Evolutionary conservation across 352 stramenopile species (phyloP), one percentile per base, ranked within the genome.

Genomic region (Phytophthora quininea): DNA sequence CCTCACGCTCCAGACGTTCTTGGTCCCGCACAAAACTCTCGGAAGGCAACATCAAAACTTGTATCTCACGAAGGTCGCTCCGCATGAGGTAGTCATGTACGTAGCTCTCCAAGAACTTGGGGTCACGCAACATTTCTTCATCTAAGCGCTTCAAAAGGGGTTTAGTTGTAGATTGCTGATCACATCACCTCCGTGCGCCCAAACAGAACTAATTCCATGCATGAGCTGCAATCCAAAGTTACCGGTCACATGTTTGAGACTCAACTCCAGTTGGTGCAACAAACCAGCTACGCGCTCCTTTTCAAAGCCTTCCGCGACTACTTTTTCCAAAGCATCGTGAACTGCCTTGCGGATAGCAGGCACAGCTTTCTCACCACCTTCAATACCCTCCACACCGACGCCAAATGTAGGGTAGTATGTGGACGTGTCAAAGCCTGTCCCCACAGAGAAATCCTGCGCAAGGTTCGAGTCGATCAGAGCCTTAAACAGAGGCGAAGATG

Each of bases 211-310:
- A 9, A 84, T 67, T 2, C 77, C 83, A 53, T 92, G 86, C 82
- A 95, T 85, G 15, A 94, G 62, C 19, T 86, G 85, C 58, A 95
- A 67, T 0, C 88, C 88, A 77, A 95, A 95, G 57, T 93, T 92
- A 49, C 84, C 82, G 0, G 87, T 82, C 30, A 95, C 86, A 62
- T 95, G 86, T 61, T 95, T 95, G n/a, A 89, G 70, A 62, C 81
- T 91, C 54, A 95, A 66, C 62, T 95, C 88, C 29, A 95, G 65
- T 65, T 95, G 88, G 53, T 95, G 88, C 38, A 95, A 64, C 66
- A 95, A 45, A 6, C 80, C 86, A 5, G 85, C 76, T 24, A 95
- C 86, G 30, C 84, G 79, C 61, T 92, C 82, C 14, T 78, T 71
- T 19, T 95, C 84, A 61, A 95, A 95, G 4, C 88, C 88, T 19